Conservation (phyloP, 108 stramenopile species). For the Pseudonitzschia pungens region DNA sequence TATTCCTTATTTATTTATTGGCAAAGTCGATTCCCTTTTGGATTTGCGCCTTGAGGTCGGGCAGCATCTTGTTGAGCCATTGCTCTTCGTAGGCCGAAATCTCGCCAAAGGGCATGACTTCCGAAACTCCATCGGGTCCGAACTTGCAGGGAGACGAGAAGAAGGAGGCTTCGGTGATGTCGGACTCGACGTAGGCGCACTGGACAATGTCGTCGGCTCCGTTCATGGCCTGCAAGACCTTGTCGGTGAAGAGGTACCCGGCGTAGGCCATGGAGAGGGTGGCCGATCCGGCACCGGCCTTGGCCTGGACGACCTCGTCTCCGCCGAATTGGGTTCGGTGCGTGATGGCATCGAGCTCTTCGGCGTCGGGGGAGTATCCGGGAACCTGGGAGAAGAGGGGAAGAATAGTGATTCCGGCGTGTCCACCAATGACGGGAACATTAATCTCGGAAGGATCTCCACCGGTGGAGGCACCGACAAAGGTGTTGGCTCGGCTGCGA, state of each 20-base stretch:
- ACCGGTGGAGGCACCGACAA: conserved; percentile 91
- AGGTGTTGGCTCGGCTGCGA: conserved; percentile 94
- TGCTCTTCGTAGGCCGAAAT: conserved; percentile 91
- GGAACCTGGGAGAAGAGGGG: conserved; percentile 94
- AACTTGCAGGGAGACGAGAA: conserved; percentile 96
- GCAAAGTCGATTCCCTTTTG: conserved; percentile 97
- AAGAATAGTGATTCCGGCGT: conserved; percentile 99
- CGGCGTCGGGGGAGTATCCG: conserved; percentile 86
- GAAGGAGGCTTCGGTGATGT: conserved; percentile 91
- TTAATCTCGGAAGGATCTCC: conserved; percentile 80
- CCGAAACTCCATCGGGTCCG: conserved; percentile 93
- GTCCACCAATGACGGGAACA: conserved; percentile 98
- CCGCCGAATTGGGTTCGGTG: conserved; percentile 98
- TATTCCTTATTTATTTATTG: conserved; percentile 50
- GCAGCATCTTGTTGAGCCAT: conserved; percentile 96
- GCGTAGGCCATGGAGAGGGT: conserved; percentile 99
- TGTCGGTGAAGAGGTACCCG: conserved; percentile 91
- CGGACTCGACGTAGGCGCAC: conserved; percentile 94
- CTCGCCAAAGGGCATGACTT: conserved; percentile 84
- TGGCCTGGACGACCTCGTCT: conserved; percentile 99
- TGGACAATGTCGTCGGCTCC: conserved; percentile 88
- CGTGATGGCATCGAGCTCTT: conserved; percentile 88
- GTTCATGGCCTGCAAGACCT: conserved; percentile 89
- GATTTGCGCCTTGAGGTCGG: conserved; percentile 93
- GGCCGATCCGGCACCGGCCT: conserved; percentile 98